These are phyloP conservation scores for Cubamyces sp. DNA, from an alignment of 768 basidiomycete genomes.

Conservation along the genomic window DNA sequence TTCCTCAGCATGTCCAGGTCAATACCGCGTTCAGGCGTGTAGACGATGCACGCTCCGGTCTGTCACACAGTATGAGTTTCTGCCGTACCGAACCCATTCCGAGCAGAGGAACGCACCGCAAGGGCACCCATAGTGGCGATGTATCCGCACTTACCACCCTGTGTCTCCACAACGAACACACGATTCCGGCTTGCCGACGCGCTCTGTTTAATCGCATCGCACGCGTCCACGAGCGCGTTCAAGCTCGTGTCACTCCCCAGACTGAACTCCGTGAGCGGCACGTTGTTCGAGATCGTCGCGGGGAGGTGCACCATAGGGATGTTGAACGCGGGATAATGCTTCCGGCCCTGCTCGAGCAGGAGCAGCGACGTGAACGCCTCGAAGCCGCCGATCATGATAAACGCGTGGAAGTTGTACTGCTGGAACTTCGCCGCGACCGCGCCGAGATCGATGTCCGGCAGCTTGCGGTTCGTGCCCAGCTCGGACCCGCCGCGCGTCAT, in stretches of 20 bases:
- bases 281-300: slow-evolving; percentile 97
- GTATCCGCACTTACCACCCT: slow-evolving; percentile 96
- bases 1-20: slow-evolving; percentile 76
- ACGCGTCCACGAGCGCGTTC: slow-evolving; percentile 96
- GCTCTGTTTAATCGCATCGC: slow-evolving; percentile 98
- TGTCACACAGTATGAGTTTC: slow-evolving; percentile 35
- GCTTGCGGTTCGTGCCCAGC: slow-evolving; percentile 91
- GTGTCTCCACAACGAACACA: slow-evolving; percentile 97
- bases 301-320: slow-evolving; percentile 97
- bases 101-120: slow-evolving; percentile 63
- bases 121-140: slow-evolving; percentile 94
- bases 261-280: slow-evolving; percentile 95
- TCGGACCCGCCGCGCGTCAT: slow-evolving; percentile 96
- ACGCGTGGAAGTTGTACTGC: slow-evolving; percentile 72
- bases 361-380: slow-evolving; percentile 87
- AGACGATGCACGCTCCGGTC: slow-evolving; percentile 92
- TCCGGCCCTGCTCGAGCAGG: slow-evolving; percentile 78
- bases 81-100: not conserved
- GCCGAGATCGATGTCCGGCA: slow-evolving; percentile 87
- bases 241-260: slow-evolving; percentile 96
- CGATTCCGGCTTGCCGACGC: slow-evolving; percentile 94
- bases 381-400: slow-evolving; percentile 94
- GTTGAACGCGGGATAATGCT: slow-evolving; percentile 87
- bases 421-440: slow-evolving; percentile 92
- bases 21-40: slow-evolving; percentile 93